Evolutionary conservation across 129 eudicot genomes (phyloP).

Genomic region (Smallanthus sonchifolius): DNA sequence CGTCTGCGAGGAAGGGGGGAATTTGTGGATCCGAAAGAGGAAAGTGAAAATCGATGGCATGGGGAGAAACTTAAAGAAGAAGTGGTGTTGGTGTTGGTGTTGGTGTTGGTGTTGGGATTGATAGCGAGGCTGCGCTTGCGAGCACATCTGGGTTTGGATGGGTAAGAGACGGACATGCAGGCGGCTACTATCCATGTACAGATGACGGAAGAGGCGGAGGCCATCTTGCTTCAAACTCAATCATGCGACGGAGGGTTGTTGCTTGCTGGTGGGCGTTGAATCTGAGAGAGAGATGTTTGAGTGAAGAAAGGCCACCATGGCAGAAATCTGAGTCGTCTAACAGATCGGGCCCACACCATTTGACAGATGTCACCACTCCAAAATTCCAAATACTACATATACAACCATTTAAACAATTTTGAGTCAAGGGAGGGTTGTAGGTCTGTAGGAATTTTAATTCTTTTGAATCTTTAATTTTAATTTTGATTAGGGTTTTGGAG

Average conservation of each 20-base stretch:
- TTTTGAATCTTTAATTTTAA: no score
- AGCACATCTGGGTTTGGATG: slow-evolving; percentile 10
- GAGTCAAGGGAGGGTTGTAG: no score
- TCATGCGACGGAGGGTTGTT: not conserved
- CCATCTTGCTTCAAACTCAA: not conserved
- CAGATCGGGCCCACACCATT: slow-evolving; percentile 21
- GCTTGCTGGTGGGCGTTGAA: slow-evolving; percentile 18
- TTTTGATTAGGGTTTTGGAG: no score
- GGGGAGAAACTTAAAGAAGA: slow-evolving; percentile 27
- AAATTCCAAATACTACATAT: no score
- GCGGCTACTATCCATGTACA: slow-evolving; percentile 52
- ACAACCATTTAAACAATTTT: no score
- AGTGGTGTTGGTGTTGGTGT: slow-evolving; percentile 16
- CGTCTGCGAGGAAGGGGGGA: slow-evolving; percentile 30
- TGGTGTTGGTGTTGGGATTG: not conserved
- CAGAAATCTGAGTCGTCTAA: slow-evolving; percentile 40
- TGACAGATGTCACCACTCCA: slow-evolving; percentile 4
- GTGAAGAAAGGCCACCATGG: slow-evolving; percentile 16
- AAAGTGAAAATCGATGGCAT: slow-evolving; percentile 32
- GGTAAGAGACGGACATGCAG: slow-evolving; percentile 53
- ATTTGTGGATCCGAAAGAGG: slow-evolving; percentile 48
- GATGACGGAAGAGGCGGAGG: slow-evolving; percentile 35
- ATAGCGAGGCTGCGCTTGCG: slow-evolving; percentile 21
- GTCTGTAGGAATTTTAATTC: no score
- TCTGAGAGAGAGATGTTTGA: not conserved